phyloP scores from a whole-genome alignment of 176 grass and related monocot species.

The Avena insularis region DNA sequence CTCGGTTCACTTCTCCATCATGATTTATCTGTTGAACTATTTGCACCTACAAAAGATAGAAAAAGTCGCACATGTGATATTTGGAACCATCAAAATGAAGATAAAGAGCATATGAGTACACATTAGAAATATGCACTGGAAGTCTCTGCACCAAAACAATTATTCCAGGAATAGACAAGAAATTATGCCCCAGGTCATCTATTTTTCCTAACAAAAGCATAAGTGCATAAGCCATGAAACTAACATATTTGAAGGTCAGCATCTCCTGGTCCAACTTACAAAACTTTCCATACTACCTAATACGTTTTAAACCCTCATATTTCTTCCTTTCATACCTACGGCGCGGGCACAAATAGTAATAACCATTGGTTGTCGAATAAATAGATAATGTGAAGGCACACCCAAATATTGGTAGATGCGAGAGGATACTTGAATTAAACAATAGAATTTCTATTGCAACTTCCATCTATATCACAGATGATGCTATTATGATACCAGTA shows the following conservation, averaged over 20 bases:
- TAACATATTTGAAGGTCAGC: background rate
- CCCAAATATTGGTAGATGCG: background rate
- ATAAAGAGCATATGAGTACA: constrained; percentile 20
- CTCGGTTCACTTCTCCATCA: constrained; percentile 95
- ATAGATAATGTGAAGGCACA: background rate
- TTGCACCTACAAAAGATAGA: constrained; percentile 76
- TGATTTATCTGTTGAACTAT: constrained; percentile 99
- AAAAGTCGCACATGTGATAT: background rate
- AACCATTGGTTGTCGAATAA: background rate
- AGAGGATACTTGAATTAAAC: constrained; percentile 15
- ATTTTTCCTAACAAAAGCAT: constrained; percentile 25
- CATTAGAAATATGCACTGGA: background rate
- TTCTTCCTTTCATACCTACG: background rate
- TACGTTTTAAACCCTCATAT: background rate
- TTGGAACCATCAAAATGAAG: background rate
- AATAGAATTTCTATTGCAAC: constrained; percentile 10
- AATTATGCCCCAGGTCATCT: background rate
- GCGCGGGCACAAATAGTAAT: background rate
- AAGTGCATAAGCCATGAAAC: constrained; percentile 15
- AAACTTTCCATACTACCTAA: constrained; percentile 1
- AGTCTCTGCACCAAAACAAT: background rate
- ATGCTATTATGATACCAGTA: background rate
- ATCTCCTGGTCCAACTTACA: background rate
- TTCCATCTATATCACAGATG: background rate
- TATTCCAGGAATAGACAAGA: background rate